phyloP scores from a whole-genome alignment of 345 rosid genomes.

The Brassica carinata region DNA sequence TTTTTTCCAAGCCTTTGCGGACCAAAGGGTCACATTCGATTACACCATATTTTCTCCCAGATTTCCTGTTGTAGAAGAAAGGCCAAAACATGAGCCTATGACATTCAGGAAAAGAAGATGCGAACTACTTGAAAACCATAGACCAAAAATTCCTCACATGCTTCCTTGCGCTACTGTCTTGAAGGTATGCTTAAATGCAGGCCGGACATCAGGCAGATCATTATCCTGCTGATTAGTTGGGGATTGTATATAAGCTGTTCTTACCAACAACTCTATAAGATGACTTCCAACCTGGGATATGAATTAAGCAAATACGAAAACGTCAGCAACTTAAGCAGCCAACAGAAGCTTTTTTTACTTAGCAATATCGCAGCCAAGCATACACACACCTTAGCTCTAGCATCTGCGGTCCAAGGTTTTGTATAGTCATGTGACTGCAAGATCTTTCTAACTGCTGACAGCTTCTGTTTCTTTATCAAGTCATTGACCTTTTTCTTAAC shows the following conservation, averaged over 20 bases:
- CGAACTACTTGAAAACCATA: conserved; percentile 17
- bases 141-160: conserved; percentile 50
- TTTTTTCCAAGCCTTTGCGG: conserved; percentile 82
- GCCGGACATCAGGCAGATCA: conserved; percentile 79
- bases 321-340: conserved; percentile 14
- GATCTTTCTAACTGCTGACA: conserved; percentile 77
- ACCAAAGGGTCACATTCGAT: conserved; percentile 83
- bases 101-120: conserved; percentile 14
- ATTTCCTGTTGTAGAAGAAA: conserved; percentile 52
- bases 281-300: conserved; percentile 87
- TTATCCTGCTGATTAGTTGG: conserved; percentile 65
- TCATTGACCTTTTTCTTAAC: conserved; percentile 71
- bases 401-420: conserved; percentile 72
- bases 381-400: conserved; percentile 81
- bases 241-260: conserved; percentile 84
- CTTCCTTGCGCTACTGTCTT: conserved; percentile 52
- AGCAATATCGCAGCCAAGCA: conserved; percentile 26
- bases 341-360: conserved; percentile 11
- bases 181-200: conserved; percentile 84
- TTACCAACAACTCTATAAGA: conserved; percentile 75
- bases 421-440: conserved; percentile 69
- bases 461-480: conserved; percentile 79
- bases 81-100: conserved; percentile 21
- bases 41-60: conserved; percentile 74
- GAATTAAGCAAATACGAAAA: conserved; percentile 19